These are phyloP conservation scores for Salicornia ramosissima DNA, from an alignment of 148 eudicot species.

Conservation along the genomic window DNA sequence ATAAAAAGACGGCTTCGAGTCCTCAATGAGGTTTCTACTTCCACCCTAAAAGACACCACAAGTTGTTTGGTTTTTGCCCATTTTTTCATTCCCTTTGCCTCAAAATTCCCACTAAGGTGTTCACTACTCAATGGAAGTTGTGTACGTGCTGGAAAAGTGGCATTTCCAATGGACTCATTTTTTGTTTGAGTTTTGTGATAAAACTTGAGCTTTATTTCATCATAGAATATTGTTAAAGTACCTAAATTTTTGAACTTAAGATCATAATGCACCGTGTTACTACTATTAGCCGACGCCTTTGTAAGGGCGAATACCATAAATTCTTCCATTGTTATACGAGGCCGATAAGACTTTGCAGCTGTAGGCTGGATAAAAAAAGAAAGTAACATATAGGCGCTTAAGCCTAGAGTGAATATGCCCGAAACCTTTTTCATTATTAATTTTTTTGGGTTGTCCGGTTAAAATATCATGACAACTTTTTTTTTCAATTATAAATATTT, in stretches of 20 bases:
- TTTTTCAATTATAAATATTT: too few species aligned
- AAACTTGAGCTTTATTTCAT: neutral
- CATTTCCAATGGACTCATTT: constrained; percentile 11
- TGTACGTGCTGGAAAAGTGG: constrained; percentile 2
- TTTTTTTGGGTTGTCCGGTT: too few species aligned
- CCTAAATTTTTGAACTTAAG: neutral
- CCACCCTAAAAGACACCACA: constrained; percentile 43
- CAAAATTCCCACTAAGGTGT: constrained; percentile 6
- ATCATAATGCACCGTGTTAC: neutral
- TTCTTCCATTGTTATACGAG: neutral
- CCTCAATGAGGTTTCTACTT: constrained; percentile 50
- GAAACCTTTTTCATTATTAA: too few species aligned
- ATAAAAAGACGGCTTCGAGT: constrained; percentile 43
- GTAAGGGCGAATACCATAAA: neutral
- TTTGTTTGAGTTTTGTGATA: neutral
- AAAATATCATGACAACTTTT: too few species aligned
- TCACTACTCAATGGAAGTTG: neutral
- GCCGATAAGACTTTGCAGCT: neutral
- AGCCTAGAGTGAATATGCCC: neutral
- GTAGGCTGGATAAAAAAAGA: neutral
- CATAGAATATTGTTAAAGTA: neutral
- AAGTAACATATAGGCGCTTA: neutral
- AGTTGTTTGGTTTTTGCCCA: constrained; percentile 25
- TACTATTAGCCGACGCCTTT: too few species aligned
- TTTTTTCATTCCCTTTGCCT: constrained; percentile 18